A percentile compares a stretch with the other conserved stretches of the same genome.
These are phyloP conservation scores for Hypoxylon rubiginosum DNA, from an alignment of 2,329 filamentous ascomycete genomes.

Conservation along the genomic window DNA sequence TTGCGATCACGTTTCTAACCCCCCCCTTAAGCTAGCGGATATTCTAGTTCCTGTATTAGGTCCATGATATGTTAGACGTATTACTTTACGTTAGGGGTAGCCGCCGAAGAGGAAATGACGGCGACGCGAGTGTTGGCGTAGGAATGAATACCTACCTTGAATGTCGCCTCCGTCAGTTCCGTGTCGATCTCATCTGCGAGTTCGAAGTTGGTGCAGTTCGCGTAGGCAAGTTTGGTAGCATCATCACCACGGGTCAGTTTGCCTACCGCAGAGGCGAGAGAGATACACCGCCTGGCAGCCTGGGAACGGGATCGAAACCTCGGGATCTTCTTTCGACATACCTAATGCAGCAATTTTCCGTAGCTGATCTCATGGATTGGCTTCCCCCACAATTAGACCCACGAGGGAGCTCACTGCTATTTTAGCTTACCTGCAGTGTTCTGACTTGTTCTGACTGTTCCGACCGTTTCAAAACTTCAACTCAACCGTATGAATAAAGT, in stretches of 20 bases:
- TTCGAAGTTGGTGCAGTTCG: slow-evolving; percentile 20
- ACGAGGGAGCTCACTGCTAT: slow-evolving; percentile 17
- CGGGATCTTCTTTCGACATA: slow-evolving; percentile 24
- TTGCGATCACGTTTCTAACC: slow-evolving; percentile 1
- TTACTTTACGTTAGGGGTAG: too few species aligned
- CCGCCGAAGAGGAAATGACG: slow-evolving; percentile 4
- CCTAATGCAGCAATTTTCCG: slow-evolving; percentile 6
- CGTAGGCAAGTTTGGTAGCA: slow-evolving; percentile 29
- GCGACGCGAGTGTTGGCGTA: neutral
- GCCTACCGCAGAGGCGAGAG: slow-evolving; percentile 1
- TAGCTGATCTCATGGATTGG: slow-evolving; percentile 22
- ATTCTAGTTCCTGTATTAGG: slow-evolving; percentile 19
- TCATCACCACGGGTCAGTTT: slow-evolving; percentile 13
- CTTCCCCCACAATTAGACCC: slow-evolving; percentile 23
- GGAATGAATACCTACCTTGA: too few species aligned
- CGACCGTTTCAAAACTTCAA: neutral
- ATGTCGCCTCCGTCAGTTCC: slow-evolving; percentile 15
- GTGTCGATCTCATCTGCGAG: slow-evolving; percentile 19
- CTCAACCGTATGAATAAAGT: too few species aligned
- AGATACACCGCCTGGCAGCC: slow-evolving; percentile 24
- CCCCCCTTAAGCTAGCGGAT: slow-evolving; percentile 2
- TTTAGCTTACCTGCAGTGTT: slow-evolving; percentile 20
- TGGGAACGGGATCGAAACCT: slow-evolving; percentile 30
- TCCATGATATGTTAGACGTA: slow-evolving; percentile 20
- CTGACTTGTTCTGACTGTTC: neutral